Conservation (phyloP, 805 yeast species). For the Ogataea haglerorum region DNA sequence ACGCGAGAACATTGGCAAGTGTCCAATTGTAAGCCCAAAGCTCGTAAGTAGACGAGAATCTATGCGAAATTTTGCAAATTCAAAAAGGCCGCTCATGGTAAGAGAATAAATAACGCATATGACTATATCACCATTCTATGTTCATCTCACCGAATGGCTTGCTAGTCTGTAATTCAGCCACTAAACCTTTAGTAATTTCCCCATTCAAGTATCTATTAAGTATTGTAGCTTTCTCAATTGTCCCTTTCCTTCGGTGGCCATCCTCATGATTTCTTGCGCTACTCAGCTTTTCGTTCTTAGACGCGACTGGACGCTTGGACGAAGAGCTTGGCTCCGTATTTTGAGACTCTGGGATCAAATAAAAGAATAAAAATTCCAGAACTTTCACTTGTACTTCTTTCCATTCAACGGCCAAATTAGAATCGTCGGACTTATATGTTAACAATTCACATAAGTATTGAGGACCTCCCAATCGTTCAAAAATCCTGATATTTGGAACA, state of each 20-base stretch:
- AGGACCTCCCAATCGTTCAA: slow-evolving; percentile 58
- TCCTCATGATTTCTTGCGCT: slow-evolving; percentile 10
- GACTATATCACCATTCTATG: slow-evolving; percentile 40
- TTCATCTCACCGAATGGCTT: slow-evolving; percentile 49
- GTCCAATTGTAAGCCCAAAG: too few species aligned
- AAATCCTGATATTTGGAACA: slow-evolving; percentile 52
- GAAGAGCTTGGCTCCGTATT: not conserved
- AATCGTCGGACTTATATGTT: slow-evolving; percentile 21
- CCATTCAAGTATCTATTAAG: slow-evolving; percentile 42
- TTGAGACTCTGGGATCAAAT: slow-evolving; percentile 57
- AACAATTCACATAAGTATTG: slow-evolving; percentile 46
- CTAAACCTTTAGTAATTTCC: slow-evolving; percentile 47
- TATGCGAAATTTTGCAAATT: too few species aligned
- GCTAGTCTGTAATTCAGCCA: slow-evolving; percentile 41
- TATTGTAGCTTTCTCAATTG: slow-evolving; percentile 42
- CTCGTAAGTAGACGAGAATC: too few species aligned
- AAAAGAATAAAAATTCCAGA: slow-evolving; percentile 67
- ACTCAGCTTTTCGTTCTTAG: not conserved
- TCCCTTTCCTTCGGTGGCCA: slow-evolving; percentile 34
- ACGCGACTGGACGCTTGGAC: not conserved
- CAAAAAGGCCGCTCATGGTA: too few species aligned
- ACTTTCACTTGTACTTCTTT: slow-evolving; percentile 60
- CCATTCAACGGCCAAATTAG: slow-evolving; percentile 24
- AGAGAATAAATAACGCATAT: too few species aligned
- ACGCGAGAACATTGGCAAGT: too few species aligned